Base-by-base conservation (phyloP, 441 rosid genomes). In the Flueggea neowawraea region DNA sequence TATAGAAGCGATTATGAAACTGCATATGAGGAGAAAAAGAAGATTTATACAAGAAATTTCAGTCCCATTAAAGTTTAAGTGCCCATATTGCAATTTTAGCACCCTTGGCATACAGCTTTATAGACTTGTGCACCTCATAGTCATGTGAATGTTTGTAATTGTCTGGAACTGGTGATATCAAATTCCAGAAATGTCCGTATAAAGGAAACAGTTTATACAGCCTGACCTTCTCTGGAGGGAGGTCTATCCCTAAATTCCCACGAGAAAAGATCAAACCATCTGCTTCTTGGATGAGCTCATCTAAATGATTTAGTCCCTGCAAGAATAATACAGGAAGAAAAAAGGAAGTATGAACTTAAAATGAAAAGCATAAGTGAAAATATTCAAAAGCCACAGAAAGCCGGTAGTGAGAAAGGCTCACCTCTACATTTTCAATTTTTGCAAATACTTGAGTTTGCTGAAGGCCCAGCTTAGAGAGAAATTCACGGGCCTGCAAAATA, bases 221-320 rank as follows among this genome's bases (percentile, higher is more conserved):
- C 63, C 71, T 61, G 49, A 92, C 98, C 97, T 92, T 95, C 78
- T 95, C 98, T 6, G 99, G 96, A 12, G 99, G 99, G 53, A 95
- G 86, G 86, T 92, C 99, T 15, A 95, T 85, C 51, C 99, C 98
- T 85, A 92, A 78, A 79, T 90, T 95, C 12, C 99, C 99, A 75
- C 98, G 96, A 52, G 99, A 95, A 72, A 95, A 95, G 53, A 95
- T 95, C 60, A 95, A 88, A 16, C 99, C 99, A 73, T 92, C 98
- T 56, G 99, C 99, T 84, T 83, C 97, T 87, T 88, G 92, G 60
- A 95, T 83, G 69, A 95, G 92, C 80, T 95, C 98, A 73, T 95
- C 98, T 75, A 95, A 95, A 76, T 95, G 98, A 68, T 79, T 84
- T 63, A 95, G 74, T 65, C 99, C 99, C 99, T 95, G 58, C 12